These are phyloP conservation scores for Penicillium cataractarum DNA, from an alignment of 495 filamentous ascomycete species.

Conservation along the genomic window DNA sequence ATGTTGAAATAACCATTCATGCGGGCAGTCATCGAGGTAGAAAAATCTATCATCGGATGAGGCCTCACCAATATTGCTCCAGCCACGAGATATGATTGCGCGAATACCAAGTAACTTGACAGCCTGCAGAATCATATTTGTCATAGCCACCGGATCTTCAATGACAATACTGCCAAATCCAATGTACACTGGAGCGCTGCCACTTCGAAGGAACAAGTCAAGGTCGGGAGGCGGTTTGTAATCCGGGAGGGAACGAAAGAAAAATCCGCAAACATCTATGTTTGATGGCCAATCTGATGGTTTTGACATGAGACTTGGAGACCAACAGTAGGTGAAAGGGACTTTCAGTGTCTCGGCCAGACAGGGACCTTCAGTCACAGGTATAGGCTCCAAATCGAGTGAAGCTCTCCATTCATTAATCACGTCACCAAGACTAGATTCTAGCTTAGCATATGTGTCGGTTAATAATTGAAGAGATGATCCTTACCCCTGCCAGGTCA, in stretches of 20 bases:
- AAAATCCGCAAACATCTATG: conserved; percentile 58
- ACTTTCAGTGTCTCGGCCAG: conserved; percentile 11
- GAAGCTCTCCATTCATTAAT: conserved; percentile 17
- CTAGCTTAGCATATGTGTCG: neutral
- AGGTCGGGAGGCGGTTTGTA: conserved; percentile 53
- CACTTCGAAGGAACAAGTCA: conserved; percentile 48
- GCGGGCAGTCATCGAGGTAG: conserved; percentile 60
- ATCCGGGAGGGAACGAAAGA: conserved; percentile 49
- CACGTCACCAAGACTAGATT: conserved; percentile 15
- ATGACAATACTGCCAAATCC: conserved; percentile 68
- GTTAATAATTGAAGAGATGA: neutral
- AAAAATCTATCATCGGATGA: conserved; percentile 43
- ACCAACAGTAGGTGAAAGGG: conserved; percentile 26
- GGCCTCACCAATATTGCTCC: conserved; percentile 55
- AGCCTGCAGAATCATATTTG: conserved; percentile 52
- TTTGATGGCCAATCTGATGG: conserved; percentile 17
- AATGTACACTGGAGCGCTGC: conserved; percentile 61
- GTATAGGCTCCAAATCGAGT: conserved; percentile 13
- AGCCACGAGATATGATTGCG: conserved; percentile 62
- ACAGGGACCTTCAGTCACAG: conserved; percentile 6
- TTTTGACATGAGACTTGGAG: conserved; percentile 14
- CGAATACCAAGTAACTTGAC: conserved; percentile 50
- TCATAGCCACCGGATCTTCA: conserved; percentile 56
- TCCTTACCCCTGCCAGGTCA: conserved; percentile 59
- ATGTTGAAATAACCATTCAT: conserved; percentile 64